Evolutionary conservation across 192 early-diverging fungal species (phyloP).

Genomic region (Allomyces arbusculus): DNA sequence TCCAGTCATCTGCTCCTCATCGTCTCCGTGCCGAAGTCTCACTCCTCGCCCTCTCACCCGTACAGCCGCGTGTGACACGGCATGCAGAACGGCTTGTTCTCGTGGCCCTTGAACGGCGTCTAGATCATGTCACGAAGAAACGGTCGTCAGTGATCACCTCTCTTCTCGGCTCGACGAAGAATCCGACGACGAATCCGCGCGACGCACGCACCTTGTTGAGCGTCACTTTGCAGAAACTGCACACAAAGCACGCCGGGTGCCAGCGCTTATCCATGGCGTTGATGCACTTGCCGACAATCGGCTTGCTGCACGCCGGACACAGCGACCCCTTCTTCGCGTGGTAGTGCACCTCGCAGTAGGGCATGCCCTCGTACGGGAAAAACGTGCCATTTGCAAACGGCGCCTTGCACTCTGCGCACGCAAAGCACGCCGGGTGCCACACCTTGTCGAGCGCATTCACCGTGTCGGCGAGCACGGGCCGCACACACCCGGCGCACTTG

Average conservation of each 20-base stretch:
- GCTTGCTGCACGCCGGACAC: conserved; percentile 6
- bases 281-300: conserved; percentile 7
- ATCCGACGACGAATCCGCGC: too few relatives aligned
- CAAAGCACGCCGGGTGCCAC: conserved; percentile 19
- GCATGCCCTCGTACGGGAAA: conserved; percentile 14
- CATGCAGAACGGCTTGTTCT: background rate
- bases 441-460: conserved; percentile 18
- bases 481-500: conserved; percentile 13
- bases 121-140: too few relatives aligned
- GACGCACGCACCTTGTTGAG: background rate
- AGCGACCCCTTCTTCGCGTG: conserved; percentile 6
- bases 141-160: too few relatives aligned
- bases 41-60: background rate
- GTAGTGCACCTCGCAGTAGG: conserved; percentile 18
- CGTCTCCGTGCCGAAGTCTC: too few relatives aligned
- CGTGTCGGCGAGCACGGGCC: conserved; percentile 16
- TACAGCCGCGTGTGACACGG: background rate
- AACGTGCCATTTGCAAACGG: conserved; percentile 15
- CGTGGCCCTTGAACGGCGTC: background rate
- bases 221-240: background rate
- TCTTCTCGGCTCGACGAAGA: too few relatives aligned
- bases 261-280: conserved; percentile 2
- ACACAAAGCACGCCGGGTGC: conserved; percentile 3
- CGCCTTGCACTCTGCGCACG: conserved; percentile 14
- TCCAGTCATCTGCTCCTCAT: too few relatives aligned